Evolutionary conservation across 2,329 filamentous ascomycete genomes (phyloP).

Genomic region (Sporothrix inflata): DNA sequence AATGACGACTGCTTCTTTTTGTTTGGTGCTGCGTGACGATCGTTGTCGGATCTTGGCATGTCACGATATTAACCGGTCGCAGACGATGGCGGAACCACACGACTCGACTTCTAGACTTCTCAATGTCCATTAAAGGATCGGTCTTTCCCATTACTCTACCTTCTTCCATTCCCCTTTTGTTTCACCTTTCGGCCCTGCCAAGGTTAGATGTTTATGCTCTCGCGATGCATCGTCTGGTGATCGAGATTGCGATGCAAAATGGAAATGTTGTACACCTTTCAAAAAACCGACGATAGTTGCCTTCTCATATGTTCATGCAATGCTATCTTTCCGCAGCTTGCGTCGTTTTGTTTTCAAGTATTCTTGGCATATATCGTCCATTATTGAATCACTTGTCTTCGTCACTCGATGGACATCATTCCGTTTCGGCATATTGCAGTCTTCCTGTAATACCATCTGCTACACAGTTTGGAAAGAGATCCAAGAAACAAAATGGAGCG

Average conservation of each 20-base stretch:
- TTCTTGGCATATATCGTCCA: too few relatives aligned
- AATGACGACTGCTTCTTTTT: background rate
- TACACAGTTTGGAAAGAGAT: background rate
- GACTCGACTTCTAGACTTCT: background rate
- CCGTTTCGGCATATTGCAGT: background rate
- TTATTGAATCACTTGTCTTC: background rate
- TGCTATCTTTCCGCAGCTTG: background rate
- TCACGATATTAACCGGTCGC: background rate
- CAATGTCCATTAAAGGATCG: background rate
- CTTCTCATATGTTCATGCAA: background rate
- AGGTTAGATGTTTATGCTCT: conserved; percentile 2
- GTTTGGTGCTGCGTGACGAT: background rate
- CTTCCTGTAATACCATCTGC: background rate
- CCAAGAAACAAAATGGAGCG: background rate
- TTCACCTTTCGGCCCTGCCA: conserved; percentile 3
- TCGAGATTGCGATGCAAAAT: background rate
- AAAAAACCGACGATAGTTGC: background rate
- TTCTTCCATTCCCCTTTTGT: background rate
- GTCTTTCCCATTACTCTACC: background rate
- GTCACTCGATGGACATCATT: background rate
- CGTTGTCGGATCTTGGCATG: background rate
- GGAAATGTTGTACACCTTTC: background rate
- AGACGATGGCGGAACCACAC: background rate
- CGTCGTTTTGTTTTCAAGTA: background rate
- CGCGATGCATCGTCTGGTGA: background rate